phyloP scores from a whole-genome alignment of 495 filamentous ascomycete genomes.

The Aspergillus funiculosus region DNA sequence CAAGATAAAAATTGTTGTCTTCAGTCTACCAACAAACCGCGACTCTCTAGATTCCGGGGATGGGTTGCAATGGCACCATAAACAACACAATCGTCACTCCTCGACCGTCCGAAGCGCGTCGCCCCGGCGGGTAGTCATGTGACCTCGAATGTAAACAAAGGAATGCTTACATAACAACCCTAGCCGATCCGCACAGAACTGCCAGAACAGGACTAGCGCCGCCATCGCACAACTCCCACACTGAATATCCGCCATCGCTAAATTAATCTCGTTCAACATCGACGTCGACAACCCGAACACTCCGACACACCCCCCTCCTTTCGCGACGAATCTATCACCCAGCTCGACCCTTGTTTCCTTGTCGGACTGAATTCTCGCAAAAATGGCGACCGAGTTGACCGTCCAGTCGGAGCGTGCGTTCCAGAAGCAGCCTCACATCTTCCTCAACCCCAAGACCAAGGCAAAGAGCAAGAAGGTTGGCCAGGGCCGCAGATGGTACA shows the following conservation, averaged over 20 bases:
- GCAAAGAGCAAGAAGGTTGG: conserved; percentile 80
- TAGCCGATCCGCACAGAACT: conserved; percentile 36
- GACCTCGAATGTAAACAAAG: conserved; percentile 42
- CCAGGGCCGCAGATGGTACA: conserved; percentile 97
- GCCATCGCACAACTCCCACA: conserved; percentile 36
- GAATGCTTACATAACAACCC: conserved; percentile 29
- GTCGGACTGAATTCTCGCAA: conserved; percentile 55
- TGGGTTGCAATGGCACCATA: not conserved
- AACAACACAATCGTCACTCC: not conserved
- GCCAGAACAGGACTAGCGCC: conserved; percentile 31
- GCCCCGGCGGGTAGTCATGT: conserved; percentile 20
- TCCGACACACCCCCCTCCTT: conserved; percentile 24
- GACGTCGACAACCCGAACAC: conserved; percentile 38
- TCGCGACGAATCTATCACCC: conserved; percentile 31
- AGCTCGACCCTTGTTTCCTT: conserved; percentile 39
- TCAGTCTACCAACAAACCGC: not conserved
- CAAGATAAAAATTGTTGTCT: not conserved
- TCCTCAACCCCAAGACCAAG: conserved; percentile 84
- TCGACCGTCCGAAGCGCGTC: conserved; percentile 25
- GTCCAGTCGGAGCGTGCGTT: conserved; percentile 97
- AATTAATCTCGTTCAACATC: conserved; percentile 41
- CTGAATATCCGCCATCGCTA: conserved; percentile 33
- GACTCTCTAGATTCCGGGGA: not conserved
- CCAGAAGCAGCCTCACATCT: conserved; percentile 99
- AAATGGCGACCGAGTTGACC: conserved; percentile 96